Evolutionary conservation across 495 filamentous ascomycete genomes (phyloP), one percentile per base, ranked within the genome.

Genomic region (Articulospora tetracladia): DNA sequence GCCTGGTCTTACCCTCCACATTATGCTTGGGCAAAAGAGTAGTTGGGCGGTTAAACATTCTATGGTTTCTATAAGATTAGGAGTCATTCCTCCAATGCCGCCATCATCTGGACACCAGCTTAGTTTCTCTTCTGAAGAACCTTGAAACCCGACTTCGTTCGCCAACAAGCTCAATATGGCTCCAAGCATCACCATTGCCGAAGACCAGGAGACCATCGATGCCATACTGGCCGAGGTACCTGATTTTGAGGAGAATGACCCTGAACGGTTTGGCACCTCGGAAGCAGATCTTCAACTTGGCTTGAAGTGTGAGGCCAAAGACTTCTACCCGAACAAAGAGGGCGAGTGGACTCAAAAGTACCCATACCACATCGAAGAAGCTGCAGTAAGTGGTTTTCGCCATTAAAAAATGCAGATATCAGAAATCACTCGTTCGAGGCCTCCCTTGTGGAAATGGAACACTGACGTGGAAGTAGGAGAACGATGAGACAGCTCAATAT

Each of bases 401-500:
- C n/a, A n/a, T n/a, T n/a, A n/a, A n/a, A n/a, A n/a, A n/a, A n/a
- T n/a, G n/a, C n/a, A n/a, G n/a, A n/a, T n/a, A n/a, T n/a, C n/a
- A n/a, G n/a, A n/a, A n/a, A n/a, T n/a, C n/a, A n/a, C n/a, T n/a
- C n/a, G n/a, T n/a, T n/a, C n/a, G n/a, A n/a, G n/a, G n/a, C n/a
- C n/a, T n/a, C n/a, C n/a, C n/a, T n/a, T n/a, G n/a, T 13, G 70
- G 72, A 17, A 69, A 74, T 8, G 69, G 78, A 1, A 80, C 74
- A 0, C n/a, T n/a, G n/a, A n/a, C n/a, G n/a, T n/a, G n/a, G n/a
- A n/a, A 15, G 30, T 34, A 34, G 30, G 80, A 84, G 60, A 75
- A 80, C 50, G 73, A 70, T 6, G 76, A 83, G 39, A 81, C 76
- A 12, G 75, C 72, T 22, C 79, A 81, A 64, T 83, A 74, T 55